Evolutionary conservation across 371 early-diverging fungal genomes (phyloP), one percentile per base, ranked within the genome.

Genomic region (Gilbertella persicaria): DNA sequence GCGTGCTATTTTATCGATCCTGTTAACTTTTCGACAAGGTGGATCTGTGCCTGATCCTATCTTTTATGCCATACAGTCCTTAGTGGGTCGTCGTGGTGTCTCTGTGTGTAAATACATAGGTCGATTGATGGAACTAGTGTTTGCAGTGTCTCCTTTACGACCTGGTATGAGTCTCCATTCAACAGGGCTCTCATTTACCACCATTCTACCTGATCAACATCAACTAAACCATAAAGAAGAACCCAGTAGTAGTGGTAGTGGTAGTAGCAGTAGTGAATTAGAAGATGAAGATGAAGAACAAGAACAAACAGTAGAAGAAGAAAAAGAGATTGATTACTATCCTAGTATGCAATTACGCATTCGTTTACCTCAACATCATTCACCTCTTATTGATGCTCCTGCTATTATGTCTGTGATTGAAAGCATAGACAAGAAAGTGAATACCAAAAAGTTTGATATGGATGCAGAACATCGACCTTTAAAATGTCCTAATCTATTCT

Each of bases 1-100:
- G 38, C 74, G 86, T 14, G 83, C 82, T 17, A 72, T 70, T 13
- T 54, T 85, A 9, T 71, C 84, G 0, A 66, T 81, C 4, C 56
- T 82, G 17, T 63, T 85, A 21, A 68, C 82, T 0, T 78, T 71
- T 37, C 69, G 83, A 4, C 80, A 81, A 48, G 86, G 83, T n/a
- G 84, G 82, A 0, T 60, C 73, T 17, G 71, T 78, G 0, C 71
- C 75, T 30, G 75, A 75, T 30, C 73, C 75, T 1, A 62, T 69
- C 16, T 75, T 71, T 30, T 58, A 68, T 23, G 60, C 73, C 13
- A 41, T 73, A 3, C 71, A 75, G 23, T 45, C 50, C 12, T 50
- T 78, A 50, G 59, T 73, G 6, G 79, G 79, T 13, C 53, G 62
- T 19, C 62, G 66, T n/a, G 78, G 64, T 13, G 56, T 69, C 5